These are phyloP conservation scores for Geotrichum reessii DNA, from an alignment of 1,139 yeast species.

Conservation along the genomic window DNA sequence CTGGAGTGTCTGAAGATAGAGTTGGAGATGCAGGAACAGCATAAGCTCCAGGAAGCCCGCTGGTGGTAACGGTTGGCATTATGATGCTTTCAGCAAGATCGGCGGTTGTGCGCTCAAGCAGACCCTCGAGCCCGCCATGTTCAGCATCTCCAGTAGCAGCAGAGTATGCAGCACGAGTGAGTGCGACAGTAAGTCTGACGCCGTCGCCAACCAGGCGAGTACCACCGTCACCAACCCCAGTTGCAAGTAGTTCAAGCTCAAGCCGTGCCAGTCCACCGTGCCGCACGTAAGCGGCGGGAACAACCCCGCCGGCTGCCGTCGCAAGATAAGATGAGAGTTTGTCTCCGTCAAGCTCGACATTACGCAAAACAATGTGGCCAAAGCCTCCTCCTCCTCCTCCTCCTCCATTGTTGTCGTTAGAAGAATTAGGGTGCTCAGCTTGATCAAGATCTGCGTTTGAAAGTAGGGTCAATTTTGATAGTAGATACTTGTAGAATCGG, in stretches of 20 bases:
- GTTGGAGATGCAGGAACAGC: no score
- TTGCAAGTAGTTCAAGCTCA: constrained; percentile 50
- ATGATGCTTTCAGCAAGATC: constrained; percentile 32
- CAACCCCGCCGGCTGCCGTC: background rate
- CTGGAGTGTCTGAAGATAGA: background rate
- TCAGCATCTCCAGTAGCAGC: constrained; percentile 24
- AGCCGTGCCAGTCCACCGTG: constrained; percentile 57
- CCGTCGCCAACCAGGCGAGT: constrained; percentile 50
- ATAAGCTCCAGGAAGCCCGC: constrained; percentile 1
- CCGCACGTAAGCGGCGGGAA: constrained; percentile 51
- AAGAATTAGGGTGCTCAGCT: constrained; percentile 57
- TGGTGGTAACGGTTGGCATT: constrained; percentile 26
- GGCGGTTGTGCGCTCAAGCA: constrained; percentile 56
- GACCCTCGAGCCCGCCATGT: constrained; percentile 41
- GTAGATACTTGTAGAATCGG: constrained; percentile 67
- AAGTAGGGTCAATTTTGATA: constrained; percentile 77
- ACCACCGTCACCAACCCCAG: constrained; percentile 59
- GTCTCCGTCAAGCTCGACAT: constrained; percentile 68
- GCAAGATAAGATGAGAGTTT: constrained; percentile 54
- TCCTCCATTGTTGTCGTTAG: constrained; percentile 36
- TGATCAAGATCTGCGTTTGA: constrained; percentile 77
- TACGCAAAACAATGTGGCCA: constrained; percentile 47
- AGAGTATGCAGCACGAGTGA: constrained; percentile 21
- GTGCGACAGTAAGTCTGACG: constrained; percentile 51
- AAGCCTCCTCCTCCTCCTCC: background rate